Evolutionary conservation across 768 basidiomycete genomes (phyloP).

Genomic region (Hygrophorus pudorinus): DNA sequence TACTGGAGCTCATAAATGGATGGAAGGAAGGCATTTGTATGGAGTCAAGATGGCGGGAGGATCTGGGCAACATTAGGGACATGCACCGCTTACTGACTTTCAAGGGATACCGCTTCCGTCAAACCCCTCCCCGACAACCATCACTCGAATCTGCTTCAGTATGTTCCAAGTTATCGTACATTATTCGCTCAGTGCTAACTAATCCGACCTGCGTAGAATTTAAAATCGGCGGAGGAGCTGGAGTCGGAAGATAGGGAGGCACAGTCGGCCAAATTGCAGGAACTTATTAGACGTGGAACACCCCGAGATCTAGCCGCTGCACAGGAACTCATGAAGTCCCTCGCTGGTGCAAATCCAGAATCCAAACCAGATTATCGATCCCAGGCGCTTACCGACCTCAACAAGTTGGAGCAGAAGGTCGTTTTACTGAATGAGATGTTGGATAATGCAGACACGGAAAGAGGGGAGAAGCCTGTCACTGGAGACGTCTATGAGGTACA

Average conservation of each 20-base stretch:
- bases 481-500: conserved; percentile 92
- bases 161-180: conserved; percentile 12
- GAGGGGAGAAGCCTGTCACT: conserved; percentile 69
- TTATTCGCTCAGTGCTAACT: neutral
- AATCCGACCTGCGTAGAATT: conserved; percentile 38
- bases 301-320: conserved; percentile 92
- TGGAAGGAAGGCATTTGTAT: conserved; percentile 94
- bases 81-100: conserved; percentile 93
- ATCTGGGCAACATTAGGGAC: conserved; percentile 92
- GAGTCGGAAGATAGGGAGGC: conserved; percentile 93
- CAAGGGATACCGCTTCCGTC: conserved; percentile 82
- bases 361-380: conserved; percentile 89
- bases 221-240: conserved; percentile 93
- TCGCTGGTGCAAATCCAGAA: conserved; percentile 93
- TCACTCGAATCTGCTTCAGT: conserved; percentile 32
- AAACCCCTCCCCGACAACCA: conserved; percentile 23
- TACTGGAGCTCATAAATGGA: conserved; percentile 81
- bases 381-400: conserved; percentile 83
- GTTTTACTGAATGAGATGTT: conserved; percentile 95
- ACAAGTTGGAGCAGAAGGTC: conserved; percentile 91
- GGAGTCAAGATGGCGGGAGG: conserved; percentile 89
- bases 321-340: conserved; percentile 93
- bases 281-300: conserved; percentile 91
- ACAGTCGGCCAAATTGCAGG: conserved; percentile 96
- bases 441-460: conserved; percentile 70